Evolutionary conservation across 495 filamentous ascomycete species (phyloP).

Genomic region (Aspergillus nanangensis): DNA sequence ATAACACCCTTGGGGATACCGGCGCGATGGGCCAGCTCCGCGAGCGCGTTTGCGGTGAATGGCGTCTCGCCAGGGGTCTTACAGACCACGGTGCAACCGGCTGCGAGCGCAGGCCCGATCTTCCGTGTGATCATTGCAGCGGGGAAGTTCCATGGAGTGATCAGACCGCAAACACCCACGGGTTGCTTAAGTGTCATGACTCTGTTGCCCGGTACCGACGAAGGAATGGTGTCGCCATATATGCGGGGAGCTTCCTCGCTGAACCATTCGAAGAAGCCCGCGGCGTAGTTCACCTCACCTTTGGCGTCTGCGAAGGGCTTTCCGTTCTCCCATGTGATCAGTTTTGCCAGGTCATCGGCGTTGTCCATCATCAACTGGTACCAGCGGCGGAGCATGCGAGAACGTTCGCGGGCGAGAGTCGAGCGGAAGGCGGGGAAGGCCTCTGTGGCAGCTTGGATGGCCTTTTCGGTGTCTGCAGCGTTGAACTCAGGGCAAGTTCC

Average conservation of each 20-base stretch:
- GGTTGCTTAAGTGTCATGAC: conserved; percentile 79
- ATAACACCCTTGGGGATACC: conserved; percentile 83
- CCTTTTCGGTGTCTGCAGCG: conserved; percentile 66
- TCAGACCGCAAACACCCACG: conserved; percentile 88
- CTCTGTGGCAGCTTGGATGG: conserved; percentile 69
- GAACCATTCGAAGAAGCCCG: conserved; percentile 77
- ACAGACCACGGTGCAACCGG: conserved; percentile 78
- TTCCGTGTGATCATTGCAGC: conserved; percentile 91
- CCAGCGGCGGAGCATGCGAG: conserved; percentile 82
- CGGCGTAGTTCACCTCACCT: conserved; percentile 68
- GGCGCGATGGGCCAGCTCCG: conserved; percentile 75
- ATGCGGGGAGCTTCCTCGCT: conserved; percentile 66
- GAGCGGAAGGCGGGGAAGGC: conserved; percentile 75
- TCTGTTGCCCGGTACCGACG: conserved; percentile 65
- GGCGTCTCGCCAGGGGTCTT: conserved; percentile 87
- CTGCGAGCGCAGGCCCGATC: conserved; percentile 77
- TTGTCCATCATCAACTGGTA: conserved; percentile 87
- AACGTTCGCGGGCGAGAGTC: conserved; percentile 73
- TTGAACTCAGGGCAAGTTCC: conserved; percentile 81
- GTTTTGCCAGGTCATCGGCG: conserved; percentile 75
- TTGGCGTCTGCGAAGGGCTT: conserved; percentile 69
- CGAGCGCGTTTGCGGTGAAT: conserved; percentile 75
- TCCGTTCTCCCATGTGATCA: conserved; percentile 85
- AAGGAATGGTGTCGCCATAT: conserved; percentile 72
- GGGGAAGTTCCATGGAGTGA: conserved; percentile 97